Evolutionary conservation across 1,139 yeast genomes (phyloP).

Genomic region (Geotrichum citri-aurantii): DNA sequence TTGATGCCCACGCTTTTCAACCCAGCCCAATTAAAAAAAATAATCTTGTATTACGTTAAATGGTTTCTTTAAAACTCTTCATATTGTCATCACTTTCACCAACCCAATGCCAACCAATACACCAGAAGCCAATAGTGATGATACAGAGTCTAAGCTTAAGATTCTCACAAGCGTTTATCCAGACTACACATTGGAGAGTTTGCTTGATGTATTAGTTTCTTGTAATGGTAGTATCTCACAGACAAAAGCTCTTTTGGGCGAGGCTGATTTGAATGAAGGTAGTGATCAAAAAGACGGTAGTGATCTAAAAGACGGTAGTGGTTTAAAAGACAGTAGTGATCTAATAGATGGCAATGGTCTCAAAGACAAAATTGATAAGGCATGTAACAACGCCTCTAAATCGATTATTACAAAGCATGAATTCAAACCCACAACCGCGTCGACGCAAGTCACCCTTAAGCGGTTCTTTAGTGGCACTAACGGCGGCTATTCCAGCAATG

Average conservation of each 20-base stretch:
- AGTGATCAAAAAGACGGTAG: neutral
- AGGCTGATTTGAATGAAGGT: neutral
- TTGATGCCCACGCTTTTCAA: too few species aligned
- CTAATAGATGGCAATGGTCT: too few species aligned
- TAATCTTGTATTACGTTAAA: too few species aligned
- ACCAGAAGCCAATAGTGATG: slow-evolving; percentile 35
- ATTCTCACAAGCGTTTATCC: slow-evolving; percentile 29
- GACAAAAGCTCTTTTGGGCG: slow-evolving; percentile 28
- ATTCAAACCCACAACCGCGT: neutral
- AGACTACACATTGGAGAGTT: slow-evolving; percentile 25
- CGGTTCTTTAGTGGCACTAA: neutral
- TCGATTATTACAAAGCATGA: neutral
- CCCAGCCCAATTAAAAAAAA: too few species aligned
- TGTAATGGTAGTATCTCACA: slow-evolving; percentile 32
- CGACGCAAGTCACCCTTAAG: slow-evolving; percentile 8
- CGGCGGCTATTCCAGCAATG: neutral
- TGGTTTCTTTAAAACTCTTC: neutral
- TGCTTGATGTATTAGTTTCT: slow-evolving; percentile 35
- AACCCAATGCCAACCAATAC: neutral
- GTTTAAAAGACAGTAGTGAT: too few species aligned
- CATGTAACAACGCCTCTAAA: neutral
- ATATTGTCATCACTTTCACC: neutral
- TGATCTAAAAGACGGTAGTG: too few species aligned
- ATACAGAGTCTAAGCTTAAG: slow-evolving; percentile 38
- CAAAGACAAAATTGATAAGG: too few species aligned